These are phyloP conservation scores for Linnemannia zychae DNA, from an alignment of 192 early-diverging fungal species.

Conservation along the genomic window DNA sequence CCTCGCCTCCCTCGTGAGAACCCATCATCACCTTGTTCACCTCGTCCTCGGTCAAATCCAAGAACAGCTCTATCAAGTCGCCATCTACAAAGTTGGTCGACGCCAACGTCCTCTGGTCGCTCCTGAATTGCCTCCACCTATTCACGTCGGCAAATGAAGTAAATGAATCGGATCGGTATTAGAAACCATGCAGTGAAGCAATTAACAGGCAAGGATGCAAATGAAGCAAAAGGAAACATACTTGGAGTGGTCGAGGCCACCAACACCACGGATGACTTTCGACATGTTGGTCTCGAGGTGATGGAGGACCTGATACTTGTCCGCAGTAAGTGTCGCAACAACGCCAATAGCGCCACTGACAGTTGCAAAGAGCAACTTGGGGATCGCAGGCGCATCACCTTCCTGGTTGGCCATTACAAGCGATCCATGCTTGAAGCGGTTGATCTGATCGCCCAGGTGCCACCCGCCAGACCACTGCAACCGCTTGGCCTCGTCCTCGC, in stretches of 20 bases:
- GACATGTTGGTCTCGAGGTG: conserved; percentile 78
- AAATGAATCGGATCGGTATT: too few species aligned
- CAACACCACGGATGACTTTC: conserved; percentile 65
- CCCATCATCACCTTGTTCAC: conserved; percentile 48
- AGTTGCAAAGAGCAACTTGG: conserved; percentile 80
- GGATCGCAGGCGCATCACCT: conserved; percentile 64
- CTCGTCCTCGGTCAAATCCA: conserved; percentile 74
- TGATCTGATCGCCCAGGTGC: conserved; percentile 88
- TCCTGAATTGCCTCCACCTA: conserved; percentile 76
- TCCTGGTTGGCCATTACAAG: conserved; percentile 82
- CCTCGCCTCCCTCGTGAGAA: conserved; percentile 38
- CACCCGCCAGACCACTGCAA: conserved; percentile 75
- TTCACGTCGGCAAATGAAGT: background rate
- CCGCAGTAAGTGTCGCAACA: conserved; percentile 74
- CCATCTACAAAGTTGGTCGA: conserved; percentile 86
- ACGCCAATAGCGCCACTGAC: conserved; percentile 86
- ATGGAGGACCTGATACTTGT: conserved; percentile 67
- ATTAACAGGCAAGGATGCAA: background rate
- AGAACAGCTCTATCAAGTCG: conserved; percentile 89
- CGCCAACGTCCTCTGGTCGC: conserved; percentile 60
- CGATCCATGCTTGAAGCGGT: conserved; percentile 81
- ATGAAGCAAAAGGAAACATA: conserved; percentile 44
- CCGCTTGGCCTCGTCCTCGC: conserved; percentile 65
- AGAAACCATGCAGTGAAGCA: too few species aligned
- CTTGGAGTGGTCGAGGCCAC: conserved; percentile 71